Conservation (phyloP, 805 yeast species). For the Vanderwaltozyma verrucispora region DNA sequence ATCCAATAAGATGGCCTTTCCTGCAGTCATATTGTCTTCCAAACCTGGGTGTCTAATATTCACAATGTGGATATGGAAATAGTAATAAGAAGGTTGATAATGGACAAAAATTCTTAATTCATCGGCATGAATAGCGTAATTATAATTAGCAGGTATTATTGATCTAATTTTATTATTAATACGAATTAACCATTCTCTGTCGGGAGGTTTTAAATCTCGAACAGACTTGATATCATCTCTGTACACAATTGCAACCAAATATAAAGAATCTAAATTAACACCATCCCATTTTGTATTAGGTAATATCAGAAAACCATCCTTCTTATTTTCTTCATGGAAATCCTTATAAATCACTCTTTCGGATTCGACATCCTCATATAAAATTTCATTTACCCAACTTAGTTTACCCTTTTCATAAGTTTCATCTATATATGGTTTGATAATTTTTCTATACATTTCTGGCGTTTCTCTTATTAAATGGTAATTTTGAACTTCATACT, state of each 20-base stretch:
- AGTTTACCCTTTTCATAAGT: slow-evolving; percentile 63
- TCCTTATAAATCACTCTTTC: slow-evolving; percentile 70
- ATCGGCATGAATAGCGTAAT: slow-evolving; percentile 35
- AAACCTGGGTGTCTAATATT: slow-evolving; percentile 59
- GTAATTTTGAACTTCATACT: slow-evolving; percentile 46
- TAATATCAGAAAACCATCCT: slow-evolving; percentile 56
- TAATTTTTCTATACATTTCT: slow-evolving; percentile 49
- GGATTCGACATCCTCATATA: slow-evolving; percentile 72
- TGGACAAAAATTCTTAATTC: slow-evolving; percentile 73
- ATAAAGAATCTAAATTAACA: slow-evolving; percentile 53
- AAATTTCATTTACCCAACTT: slow-evolving; percentile 83
- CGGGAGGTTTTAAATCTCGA: slow-evolving; percentile 56
- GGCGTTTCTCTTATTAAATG: slow-evolving; percentile 76
- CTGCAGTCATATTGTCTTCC: slow-evolving; percentile 57
- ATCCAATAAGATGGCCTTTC: slow-evolving; percentile 74
- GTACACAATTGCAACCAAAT: slow-evolving; percentile 66
- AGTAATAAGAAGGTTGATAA: slow-evolving; percentile 94
- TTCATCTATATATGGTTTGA: slow-evolving; percentile 64
- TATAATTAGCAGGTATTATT: slow-evolving; percentile 40
- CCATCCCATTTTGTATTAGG: slow-evolving; percentile 99
- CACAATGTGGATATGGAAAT: slow-evolving; percentile 87
- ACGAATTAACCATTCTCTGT: slow-evolving; percentile 46
- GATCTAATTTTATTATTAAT: slow-evolving; percentile 37
- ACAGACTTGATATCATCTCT: slow-evolving; percentile 60
- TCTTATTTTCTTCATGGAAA: slow-evolving; percentile 32